phyloP scores from a whole-genome alignment of 768 basidiomycete genomes.

The Strobilomyces echinocephalus region DNA sequence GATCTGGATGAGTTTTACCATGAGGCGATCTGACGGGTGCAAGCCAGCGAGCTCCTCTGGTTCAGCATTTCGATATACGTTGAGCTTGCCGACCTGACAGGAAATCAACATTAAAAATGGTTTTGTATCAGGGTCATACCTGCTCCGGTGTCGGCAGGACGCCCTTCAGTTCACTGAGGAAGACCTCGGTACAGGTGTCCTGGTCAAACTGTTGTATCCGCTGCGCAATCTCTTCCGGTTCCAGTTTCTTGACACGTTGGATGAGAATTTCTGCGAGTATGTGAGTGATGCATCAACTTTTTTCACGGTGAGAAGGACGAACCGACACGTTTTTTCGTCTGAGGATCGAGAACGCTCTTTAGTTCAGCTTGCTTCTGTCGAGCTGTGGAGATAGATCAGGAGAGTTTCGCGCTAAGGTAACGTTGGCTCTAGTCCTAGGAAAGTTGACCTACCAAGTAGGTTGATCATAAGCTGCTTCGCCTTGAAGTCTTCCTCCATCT shows the following conservation, averaged over 20 bases:
- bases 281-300: not conserved
- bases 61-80: slow-evolving; percentile 82
- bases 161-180: slow-evolving; percentile 83
- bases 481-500: slow-evolving; percentile 98
- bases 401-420: not conserved
- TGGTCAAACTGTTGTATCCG: slow-evolving; percentile 85
- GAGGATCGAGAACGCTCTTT: slow-evolving; percentile 84
- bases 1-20: slow-evolving; percentile 96
- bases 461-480: slow-evolving; percentile 92
- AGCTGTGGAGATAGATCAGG: slow-evolving; percentile 38
- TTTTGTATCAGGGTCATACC: slow-evolving; percentile 34
- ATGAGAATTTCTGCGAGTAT: slow-evolving; percentile 76
- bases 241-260: slow-evolving; percentile 74
- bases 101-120: not conserved
- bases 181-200: slow-evolving; percentile 80
- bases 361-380: slow-evolving; percentile 85
- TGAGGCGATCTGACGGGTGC: slow-evolving; percentile 93
- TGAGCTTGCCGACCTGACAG: slow-evolving; percentile 76
- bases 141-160: slow-evolving; percentile 91
- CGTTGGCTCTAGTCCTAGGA: not conserved
- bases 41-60: slow-evolving; percentile 80
- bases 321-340: slow-evolving; percentile 94
- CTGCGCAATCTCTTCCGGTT: slow-evolving; percentile 82
- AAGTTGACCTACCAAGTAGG: slow-evolving; percentile 60
- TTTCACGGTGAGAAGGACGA: slow-evolving; percentile 29